These are phyloP conservation scores for Sphagnum tenellum DNA, from an alignment of 225 moss, liverwort and hornwort genomes.

Conservation along the genomic window DNA sequence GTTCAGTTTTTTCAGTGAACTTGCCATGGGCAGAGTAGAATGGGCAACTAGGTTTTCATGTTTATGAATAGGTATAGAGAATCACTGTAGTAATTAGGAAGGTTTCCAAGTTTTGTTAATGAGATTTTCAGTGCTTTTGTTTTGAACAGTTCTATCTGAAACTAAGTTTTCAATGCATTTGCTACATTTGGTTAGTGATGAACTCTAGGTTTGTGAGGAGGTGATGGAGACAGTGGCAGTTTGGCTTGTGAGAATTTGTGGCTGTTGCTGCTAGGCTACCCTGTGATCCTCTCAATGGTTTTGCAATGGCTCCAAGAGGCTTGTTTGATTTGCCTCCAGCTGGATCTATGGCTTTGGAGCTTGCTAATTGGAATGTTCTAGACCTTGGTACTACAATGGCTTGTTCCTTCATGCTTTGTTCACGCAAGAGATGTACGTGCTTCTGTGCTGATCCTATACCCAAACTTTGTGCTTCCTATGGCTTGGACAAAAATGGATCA, in stretches of 20 bases:
- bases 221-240: constrained; percentile 86
- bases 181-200: not conserved
- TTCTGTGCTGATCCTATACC: not conserved
- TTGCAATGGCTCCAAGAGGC: constrained; percentile 27
- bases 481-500: no score
- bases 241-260: constrained; percentile 79
- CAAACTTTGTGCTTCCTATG: no score
- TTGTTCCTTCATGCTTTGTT: constrained; percentile 81
- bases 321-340: constrained; percentile 28
- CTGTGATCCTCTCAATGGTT: constrained; percentile 28
- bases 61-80: no score
- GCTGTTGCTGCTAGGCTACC: constrained; percentile 62
- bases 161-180: no score
- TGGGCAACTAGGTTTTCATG: no score
- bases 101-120: no score
- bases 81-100: no score
- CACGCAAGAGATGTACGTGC: constrained; percentile 64
- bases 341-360: constrained; percentile 37
- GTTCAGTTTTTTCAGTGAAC: no score
- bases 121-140: no score
- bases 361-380: constrained; percentile 71
- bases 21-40: no score
- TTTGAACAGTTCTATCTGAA: no score
- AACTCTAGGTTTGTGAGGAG: constrained; percentile 78
- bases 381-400: constrained; percentile 93